A percentile compares a stretch with the other conserved stretches of the same genome.
Evolutionary conservation across 352 stramenopile species (phyloP).

Genomic region (Thalassiosira gravida): DNA sequence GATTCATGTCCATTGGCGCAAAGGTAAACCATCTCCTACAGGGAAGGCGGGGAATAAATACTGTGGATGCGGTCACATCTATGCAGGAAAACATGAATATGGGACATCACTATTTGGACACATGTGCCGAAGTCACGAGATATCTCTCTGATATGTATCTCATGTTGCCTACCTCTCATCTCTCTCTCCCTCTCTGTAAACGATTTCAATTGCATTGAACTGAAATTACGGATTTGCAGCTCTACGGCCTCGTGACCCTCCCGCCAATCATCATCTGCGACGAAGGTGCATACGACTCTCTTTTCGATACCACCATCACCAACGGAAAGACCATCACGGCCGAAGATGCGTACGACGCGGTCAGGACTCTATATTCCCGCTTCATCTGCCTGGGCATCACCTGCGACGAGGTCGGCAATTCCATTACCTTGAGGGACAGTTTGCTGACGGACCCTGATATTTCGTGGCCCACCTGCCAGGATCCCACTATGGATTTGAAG

Average conservation of each 20-base stretch:
- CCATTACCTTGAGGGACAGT: not conserved
- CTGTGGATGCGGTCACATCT: no score
- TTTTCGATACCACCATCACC: conserved; percentile 44
- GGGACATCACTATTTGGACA: no score
- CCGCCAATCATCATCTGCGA: conserved; percentile 51
- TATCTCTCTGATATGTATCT: no score
- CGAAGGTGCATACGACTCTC: conserved; percentile 25
- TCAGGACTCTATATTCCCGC: conserved; percentile 18
- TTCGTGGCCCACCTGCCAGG: conserved; percentile 14
- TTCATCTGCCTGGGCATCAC: conserved; percentile 35
- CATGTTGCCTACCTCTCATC: no score
- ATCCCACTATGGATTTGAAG: conserved; percentile 15
- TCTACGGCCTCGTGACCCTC: conserved; percentile 54
- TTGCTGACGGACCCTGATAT: not conserved
- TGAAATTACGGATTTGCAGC: no score
- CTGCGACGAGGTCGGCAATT: conserved; percentile 26
- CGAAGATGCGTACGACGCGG: not conserved
- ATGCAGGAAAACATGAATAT: no score
- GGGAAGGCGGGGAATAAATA: no score
- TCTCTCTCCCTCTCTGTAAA: no score
- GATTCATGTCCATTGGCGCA: no score
- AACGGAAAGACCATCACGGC: conserved; percentile 4
- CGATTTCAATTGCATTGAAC: no score
- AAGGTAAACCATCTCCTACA: no score
- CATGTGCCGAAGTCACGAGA: no score